Conservation (phyloP, 2,329 filamentous ascomycete species). For the Colletotrichum caudatum region DNA sequence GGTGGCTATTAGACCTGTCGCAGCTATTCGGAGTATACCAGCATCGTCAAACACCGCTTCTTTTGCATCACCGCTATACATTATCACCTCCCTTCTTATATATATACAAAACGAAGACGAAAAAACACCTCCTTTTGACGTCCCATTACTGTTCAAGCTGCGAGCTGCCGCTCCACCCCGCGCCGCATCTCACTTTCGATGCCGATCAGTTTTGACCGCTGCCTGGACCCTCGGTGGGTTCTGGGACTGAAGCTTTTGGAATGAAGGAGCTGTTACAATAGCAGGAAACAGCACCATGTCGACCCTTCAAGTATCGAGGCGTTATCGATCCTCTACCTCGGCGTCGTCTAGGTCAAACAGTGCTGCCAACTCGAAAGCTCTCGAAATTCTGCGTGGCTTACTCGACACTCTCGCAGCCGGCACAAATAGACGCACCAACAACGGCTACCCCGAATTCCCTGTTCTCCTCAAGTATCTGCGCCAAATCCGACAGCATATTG, state of each 20-base stretch:
- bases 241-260: slow-evolving; percentile 44
- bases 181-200: slow-evolving; percentile 38
- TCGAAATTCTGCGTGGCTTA: slow-evolving; percentile 68
- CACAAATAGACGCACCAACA: slow-evolving; percentile 48
- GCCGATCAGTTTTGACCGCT: slow-evolving; percentile 36
- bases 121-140: not conserved
- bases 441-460: slow-evolving; percentile 62
- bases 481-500: slow-evolving; percentile 73
- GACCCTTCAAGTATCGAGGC: slow-evolving; percentile 58
- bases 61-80: not conserved
- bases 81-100: not conserved
- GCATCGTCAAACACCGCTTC: slow-evolving; percentile 49
- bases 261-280: slow-evolving; percentile 39
- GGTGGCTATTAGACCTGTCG: not conserved
- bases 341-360: slow-evolving; percentile 68
- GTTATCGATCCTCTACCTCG: slow-evolving; percentile 74
- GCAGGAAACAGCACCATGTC: slow-evolving; percentile 56
- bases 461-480: slow-evolving; percentile 68
- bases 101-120: not conserved
- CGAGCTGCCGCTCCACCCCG: slow-evolving; percentile 26
- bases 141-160: slow-evolving; percentile 12
- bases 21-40: slow-evolving; percentile 16
- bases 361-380: slow-evolving; percentile 68
- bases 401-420: slow-evolving; percentile 61
- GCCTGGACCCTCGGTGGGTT: slow-evolving; percentile 52